Base-by-base conservation (phyloP, 768 basidiomycete species). In the Tephrocybe sp. region DNA sequence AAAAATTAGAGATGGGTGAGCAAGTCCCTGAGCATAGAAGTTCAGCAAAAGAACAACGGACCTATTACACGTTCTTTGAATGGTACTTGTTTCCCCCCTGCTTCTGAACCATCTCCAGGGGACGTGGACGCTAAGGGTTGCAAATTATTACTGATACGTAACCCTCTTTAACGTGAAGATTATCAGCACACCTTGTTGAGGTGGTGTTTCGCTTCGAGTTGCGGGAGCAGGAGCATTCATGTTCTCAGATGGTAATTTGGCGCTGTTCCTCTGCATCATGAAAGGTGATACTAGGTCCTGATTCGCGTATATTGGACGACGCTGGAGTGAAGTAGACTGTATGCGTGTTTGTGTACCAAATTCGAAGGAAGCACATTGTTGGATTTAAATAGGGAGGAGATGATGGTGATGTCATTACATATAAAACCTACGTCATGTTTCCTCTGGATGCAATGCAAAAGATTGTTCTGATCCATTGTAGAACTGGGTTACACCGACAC, bases 1-100 rank as follows among this genome's bases (percentile, higher is more conserved):
- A 41, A 13, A 24, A 45, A 19, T 22, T 16, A 23, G 23, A 30
- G 31, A 23, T 9, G 34, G 11, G 11, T 49, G 16, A 45, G 18
- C 25, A 44, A 31, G 49, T 29, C 31, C 47, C 31, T 19, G 52
- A n/a, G n/a, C n/a, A 47, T 21, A 54, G 18, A 18, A 37, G 22
- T 52, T n/a, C n/a, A n/a, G n/a, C n/a, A n/a, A n/a, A n/a, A n/a
- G n/a, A n/a, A n/a, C n/a, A n/a, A n/a, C n/a, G n/a, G n/a, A 80
- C 82, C 82, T 39, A 82, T 74, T 7, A 82, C 77, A 49, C 69
- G 73, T 39, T 84, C 80, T 61, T 81, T 83, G 68, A 83, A 84
- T 12, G 81, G 70, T 24, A 76, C 71, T 44, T 69, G 51, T 23
- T 16, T 59, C 43, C 18, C 61, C 45, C 58, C 67, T 2, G 71